Base-by-base conservation (phyloP, 768 basidiomycete genomes). In the Termitomyces sp. region DNA sequence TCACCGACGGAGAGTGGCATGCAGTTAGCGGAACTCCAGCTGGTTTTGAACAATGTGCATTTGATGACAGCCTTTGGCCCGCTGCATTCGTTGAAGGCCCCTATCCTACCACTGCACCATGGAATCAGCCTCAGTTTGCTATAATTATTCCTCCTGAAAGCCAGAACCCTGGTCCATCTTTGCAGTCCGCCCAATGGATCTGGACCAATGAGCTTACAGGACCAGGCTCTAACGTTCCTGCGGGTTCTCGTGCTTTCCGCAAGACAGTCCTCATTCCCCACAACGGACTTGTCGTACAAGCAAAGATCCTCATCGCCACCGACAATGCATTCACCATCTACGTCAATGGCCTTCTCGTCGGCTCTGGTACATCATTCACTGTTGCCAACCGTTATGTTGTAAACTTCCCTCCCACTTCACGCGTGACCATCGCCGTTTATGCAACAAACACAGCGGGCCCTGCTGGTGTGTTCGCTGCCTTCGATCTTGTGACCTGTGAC, bases 1-100 rank as follows among this genome's bases (percentile, higher is more conserved):
- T 67, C 49, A 72, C 67, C 3, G 72, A 75, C 34, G 58, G 55
- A 5, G 62, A 61, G 2, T 74, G 73, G 73, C 69, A 67, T 37
- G 61, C 58, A 20, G 54, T 66, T 43, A 54, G 34, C 4, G 61
- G 65, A 12, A 63, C 64, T 3, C 67, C 71, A 1, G 53, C 61
- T 7, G 70, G 68, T 5, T 74, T 71, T 58, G 60, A 71, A 49
- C 59, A 65, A 18, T 63, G 66, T 6, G 67, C 59, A 1, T 71
- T 66, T 37, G 68, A 74, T 46, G 72, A 71, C 55, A 66, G 61
- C 46, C 53, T 51, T 8, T 73, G 72, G 73, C 53, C 56, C 7
- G 55, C 67, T 37, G 71, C 70, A 5, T 66, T 67, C 49, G 62
- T 62, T 9, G 53, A 68, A 57, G 69, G 65, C 2, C 14, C 47